These are phyloP conservation scores for Allantophomopsis cytisporea DNA, from an alignment of 2,329 filamentous ascomycete genomes.

Conservation along the genomic window DNA sequence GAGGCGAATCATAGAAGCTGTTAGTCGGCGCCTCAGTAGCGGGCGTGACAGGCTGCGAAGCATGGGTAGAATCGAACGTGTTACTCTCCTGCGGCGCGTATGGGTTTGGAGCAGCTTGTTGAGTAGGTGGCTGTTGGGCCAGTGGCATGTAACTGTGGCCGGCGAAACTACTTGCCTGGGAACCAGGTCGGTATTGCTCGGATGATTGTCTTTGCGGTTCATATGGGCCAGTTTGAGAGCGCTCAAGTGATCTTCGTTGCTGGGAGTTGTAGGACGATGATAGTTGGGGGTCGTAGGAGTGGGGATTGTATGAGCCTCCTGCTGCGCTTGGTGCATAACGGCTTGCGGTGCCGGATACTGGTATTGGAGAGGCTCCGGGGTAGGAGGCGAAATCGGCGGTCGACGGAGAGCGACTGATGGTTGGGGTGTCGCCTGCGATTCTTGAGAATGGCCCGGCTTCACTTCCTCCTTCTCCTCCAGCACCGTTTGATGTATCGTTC, in stretches of 20 bases:
- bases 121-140: slow-evolving; percentile 1
- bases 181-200: slow-evolving; percentile 18
- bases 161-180: slow-evolving; percentile 17
- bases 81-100: no score
- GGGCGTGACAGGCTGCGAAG: slow-evolving; percentile 6
- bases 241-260: slow-evolving; percentile 26
- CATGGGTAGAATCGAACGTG: background rate
- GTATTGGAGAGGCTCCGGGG: slow-evolving; percentile 8
- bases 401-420: slow-evolving; percentile 61
- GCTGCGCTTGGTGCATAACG: slow-evolving; percentile 16
- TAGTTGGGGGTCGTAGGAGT: slow-evolving; percentile 9
- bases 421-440: slow-evolving; percentile 63
- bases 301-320: slow-evolving; percentile 8
- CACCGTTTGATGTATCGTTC: slow-evolving; percentile 46
- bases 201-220: slow-evolving; percentile 26
- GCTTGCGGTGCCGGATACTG: slow-evolving; percentile 9
- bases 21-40: slow-evolving; percentile 4
- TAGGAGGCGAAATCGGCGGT: slow-evolving; percentile 49
- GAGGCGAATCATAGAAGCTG: slow-evolving; percentile 10
- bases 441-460: slow-evolving; percentile 73
- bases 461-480: slow-evolving; percentile 37
- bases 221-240: slow-evolving; percentile 26
- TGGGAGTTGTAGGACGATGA: slow-evolving; percentile 15
- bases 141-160: slow-evolving; percentile 11
- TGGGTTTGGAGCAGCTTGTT: background rate